Conservation (phyloP, 2,329 filamentous ascomycete species). For the Pseudogymnoascus sp. region DNA sequence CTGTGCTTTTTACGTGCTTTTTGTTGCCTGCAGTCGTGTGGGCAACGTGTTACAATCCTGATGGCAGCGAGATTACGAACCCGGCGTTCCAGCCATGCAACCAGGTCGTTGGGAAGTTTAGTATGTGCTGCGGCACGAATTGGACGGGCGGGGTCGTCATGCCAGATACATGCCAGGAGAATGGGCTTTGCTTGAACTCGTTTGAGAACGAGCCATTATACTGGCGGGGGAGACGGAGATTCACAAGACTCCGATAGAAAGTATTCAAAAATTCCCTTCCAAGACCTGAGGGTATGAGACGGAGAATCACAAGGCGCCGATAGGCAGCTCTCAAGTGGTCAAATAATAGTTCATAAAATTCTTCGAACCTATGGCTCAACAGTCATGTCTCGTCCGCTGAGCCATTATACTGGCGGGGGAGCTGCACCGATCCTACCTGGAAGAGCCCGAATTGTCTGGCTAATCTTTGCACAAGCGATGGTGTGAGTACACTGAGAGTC, state of each 20-base stretch:
- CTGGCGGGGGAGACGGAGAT: constrained; percentile 3
- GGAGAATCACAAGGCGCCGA: neutral
- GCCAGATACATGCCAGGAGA: constrained; percentile 6
- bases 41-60: neutral
- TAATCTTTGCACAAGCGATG: neutral
- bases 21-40: neutral
- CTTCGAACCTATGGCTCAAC: constrained; percentile 2
- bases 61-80: constrained; percentile 5
- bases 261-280: neutral
- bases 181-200: constrained; percentile 6
- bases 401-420: constrained; percentile 9
- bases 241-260: neutral
- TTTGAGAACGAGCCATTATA: neutral
- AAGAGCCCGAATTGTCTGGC: constrained; percentile 9
- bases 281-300: neutral
- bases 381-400: neutral
- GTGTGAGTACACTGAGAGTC: neutral
- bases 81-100: constrained; percentile 11
- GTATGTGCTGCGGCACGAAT: constrained; percentile 10
- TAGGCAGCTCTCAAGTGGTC: neutral
- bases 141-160: neutral
- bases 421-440: constrained; percentile 9
- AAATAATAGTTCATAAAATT: constrained; percentile 4
- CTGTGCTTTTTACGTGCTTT: neutral
- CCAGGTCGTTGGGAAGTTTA: constrained; percentile 5